A percentile compares a stretch with the other conserved stretches of the same genome.
phyloP scores from a whole-genome alignment of 83 land plant genomes.

The Thuja plicata region DNA sequence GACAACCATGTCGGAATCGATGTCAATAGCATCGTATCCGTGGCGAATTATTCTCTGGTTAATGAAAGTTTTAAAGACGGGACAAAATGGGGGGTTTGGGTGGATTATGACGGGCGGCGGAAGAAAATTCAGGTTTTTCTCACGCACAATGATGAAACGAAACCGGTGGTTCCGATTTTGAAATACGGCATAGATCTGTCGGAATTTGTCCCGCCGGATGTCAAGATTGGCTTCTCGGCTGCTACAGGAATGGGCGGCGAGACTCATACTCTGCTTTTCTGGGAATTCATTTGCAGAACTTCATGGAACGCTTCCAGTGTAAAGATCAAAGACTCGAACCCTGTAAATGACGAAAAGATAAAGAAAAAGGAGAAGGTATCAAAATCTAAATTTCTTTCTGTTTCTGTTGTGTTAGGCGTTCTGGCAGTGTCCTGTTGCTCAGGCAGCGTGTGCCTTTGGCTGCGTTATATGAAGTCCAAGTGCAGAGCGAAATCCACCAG shows the following conservation, averaged over 20 bases:
- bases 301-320: not conserved
- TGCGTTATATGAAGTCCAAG: not conserved
- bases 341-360: not conserved
- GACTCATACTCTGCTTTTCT: not conserved
- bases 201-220: not conserved
- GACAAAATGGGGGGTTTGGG: not conserved
- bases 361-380: not conserved
- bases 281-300: not conserved
- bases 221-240: not conserved
- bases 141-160: not conserved
- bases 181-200: not conserved
- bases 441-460: not conserved
- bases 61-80: not conserved
- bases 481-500: not conserved
- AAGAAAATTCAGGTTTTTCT: not conserved
- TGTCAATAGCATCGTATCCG: constrained; percentile 1
- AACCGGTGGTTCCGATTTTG: not conserved
- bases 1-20: constrained; percentile 29
- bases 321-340: not conserved
- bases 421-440: not conserved
- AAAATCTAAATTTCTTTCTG: not conserved
- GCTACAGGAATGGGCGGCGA: not conserved
- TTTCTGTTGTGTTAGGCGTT: not conserved
- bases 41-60: not conserved
- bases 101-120: not conserved